Base-by-base conservation (phyloP, 257 asterid genomes). In the Penstemon newberryi region DNA sequence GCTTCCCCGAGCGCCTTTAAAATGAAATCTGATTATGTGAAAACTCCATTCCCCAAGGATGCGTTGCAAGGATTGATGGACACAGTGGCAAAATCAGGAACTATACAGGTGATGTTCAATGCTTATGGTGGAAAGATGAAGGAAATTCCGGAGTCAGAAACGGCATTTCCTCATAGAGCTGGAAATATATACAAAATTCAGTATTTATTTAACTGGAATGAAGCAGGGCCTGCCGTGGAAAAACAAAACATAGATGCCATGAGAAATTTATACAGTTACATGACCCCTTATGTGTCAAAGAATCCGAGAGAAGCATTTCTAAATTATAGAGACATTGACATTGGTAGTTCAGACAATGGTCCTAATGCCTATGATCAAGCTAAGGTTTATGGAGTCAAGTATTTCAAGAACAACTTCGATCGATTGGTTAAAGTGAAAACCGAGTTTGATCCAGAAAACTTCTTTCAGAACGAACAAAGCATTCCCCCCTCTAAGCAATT, bases 101-200 rank as follows among this genome's bases (percentile, higher is more conserved):
- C 10, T 0, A 33, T 52, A 2, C 3, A 15, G 40, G 8, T 75
- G 64, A 54, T 45, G 58, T 66, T 78, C 58, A 82, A 78, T 25
- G 74, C 83, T 0, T 82, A 75, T 39, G 86, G 83, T 2, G 86
- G 86, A 6, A 59, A 47, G 19, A 78, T 78, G 83, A 52, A 75
- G 7, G 73, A 72, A 39, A 78, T 78, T 6, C 71, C 78, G 5
- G 75, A 40, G 5, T 0, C 79, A 0, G 78, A 38, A 11, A 63
- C 60, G 0, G 47, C 86, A 0, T 82, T 75, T 40, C 86, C 84
- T 0, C 83, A 82, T 38, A 55, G 86, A 41, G 80, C 63, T 1
- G 84, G 84, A 1, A 75, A 56, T 9, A 8, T 81, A 1, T 81
- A 7, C 74, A 81, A 81, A 53, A 78, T 81, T 57, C 83, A 75